Conservation (phyloP, 2,329 filamentous ascomycete genomes). For the Chalaropsis ovoidea region DNA sequence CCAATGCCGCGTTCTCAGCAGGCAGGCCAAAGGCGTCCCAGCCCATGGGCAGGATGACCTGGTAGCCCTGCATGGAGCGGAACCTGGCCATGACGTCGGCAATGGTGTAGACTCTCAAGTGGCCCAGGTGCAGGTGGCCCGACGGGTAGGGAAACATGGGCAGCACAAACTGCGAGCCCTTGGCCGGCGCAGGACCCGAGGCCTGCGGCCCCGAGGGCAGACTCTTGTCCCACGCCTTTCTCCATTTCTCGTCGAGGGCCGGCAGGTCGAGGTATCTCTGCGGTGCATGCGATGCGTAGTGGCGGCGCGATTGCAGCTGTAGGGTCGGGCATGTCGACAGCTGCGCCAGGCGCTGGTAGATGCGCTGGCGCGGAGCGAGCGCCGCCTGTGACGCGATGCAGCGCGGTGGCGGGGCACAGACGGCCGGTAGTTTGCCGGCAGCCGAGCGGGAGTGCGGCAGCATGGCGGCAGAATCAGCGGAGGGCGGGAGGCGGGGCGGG, state of each 20-base stretch:
- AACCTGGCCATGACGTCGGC: constrained; percentile 76
- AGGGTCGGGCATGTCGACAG: not conserved
- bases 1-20: constrained; percentile 83
- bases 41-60: constrained; percentile 80
- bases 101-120: constrained; percentile 82
- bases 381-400: not conserved
- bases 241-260: constrained; percentile 43
- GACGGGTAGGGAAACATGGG: constrained; percentile 94
- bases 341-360: constrained; percentile 14
- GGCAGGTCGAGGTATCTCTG: constrained; percentile 22
- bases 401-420: not conserved
- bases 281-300: not conserved
- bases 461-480: not conserved
- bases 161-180: constrained; percentile 55
- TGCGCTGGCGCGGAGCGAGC: not conserved
- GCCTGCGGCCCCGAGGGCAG: constrained; percentile 23
- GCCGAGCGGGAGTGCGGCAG: not conserved
- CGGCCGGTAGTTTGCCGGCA: constrained; percentile 13
- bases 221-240: constrained; percentile 36
- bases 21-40: constrained; percentile 91
- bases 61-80: constrained; percentile 59
- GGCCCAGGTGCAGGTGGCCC: constrained; percentile 74
- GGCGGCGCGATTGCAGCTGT: not conserved
- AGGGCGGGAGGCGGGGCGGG: not conserved
- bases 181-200: constrained; percentile 17